Evolutionary conservation across 2,329 filamentous ascomycete genomes (phyloP), one percentile per base, ranked within the genome.

Genomic region (Arthroderma sp.): DNA sequence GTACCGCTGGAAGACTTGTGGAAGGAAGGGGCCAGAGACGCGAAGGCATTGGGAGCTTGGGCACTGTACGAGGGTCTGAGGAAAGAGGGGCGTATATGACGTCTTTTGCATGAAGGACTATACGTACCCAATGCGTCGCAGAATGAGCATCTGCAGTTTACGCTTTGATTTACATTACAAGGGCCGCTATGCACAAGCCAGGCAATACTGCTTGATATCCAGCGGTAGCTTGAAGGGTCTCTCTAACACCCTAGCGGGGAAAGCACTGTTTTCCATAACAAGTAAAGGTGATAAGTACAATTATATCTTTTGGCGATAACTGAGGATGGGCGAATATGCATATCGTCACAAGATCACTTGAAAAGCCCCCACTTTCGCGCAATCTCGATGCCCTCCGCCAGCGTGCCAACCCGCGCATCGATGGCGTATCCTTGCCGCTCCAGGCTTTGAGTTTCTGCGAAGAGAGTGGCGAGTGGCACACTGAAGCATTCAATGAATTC

Each of bases 401-500:
- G 63, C 4, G 82, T 85, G 1, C 81, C 84, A 2, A 89, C 80
- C 34, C 84, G 71, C 4, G 83, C 83, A 61, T 91, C 85, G 52
- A 91, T 84, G 1, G 81, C 84, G 61, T 76, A 87, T 0, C 85
- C 85, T 50, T 85, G 68, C 2, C 66, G 65, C 57, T 87, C 83
- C 1, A 87, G 67, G 50, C 61, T 72, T 59, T 77, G 77, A 57
- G 80, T 80, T 57, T 82, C 78, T 0, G 71, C 71, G 67, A 81
- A 86, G 34, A 89, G 61, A 9, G 72, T 67, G 15, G 63, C 66
- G 37, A 89, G 57, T 4, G 78, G 80, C 5, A 85, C 71, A 6
- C 74, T 76, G 55, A 89, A 88, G 31, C 80, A 80, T 59, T 88
- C 83, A 56, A 89, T 88, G 57, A 87, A 88, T 63, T 89, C 84